Evolutionary conservation across 1,139 yeast species (phyloP), one percentile per base, ranked within the genome.

Genomic region (Taphrina communis): DNA sequence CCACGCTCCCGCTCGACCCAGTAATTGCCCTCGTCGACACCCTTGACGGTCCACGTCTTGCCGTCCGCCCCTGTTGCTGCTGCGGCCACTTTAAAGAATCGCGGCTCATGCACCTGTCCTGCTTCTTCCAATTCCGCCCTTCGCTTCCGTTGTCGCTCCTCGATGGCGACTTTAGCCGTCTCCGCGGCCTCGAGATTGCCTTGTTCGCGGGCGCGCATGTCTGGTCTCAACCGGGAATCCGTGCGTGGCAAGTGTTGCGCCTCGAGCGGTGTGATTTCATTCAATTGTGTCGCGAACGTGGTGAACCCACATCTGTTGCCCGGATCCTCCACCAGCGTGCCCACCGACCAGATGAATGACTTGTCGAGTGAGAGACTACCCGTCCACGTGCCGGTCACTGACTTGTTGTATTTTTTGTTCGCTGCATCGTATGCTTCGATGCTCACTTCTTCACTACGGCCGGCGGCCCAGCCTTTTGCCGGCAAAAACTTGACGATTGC

Each of bases 151-250:
- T 94, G 99, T 53, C 80, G 81, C 75, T 89, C 93, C 77, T 94
- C 99, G 48, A 93, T 80, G 62, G 83, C 79, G 50, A 85, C 78
- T 76, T 94, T 94, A 72, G 85, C 73, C 1, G 72, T 74, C 76
- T 93, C 97, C 0, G 98, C 97, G 65, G 80, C 79, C 17, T 85
- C 90, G 8, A 88, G 79, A 25, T 86, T 80, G 1, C 95, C 95
- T 25, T 81, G 74, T 75, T 91, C 96, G 74, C 91, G 91, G 6
- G 82, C 80, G 58, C 84, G 80, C 75, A 91, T 85, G 77, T 94
- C 99, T 0, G 97, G 98, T 75, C 99, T 84, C 59, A 87, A 78
- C 75, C 99, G 85, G 3, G 97, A 89, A 76, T 94, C 99, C 0
- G 96, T 90, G 6, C 93, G 94, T 2, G 98, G 88, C 63, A 93